These are phyloP conservation scores for Globisporangium nunn DNA, from an alignment of 352 stramenopile genomes.

Conservation along the genomic window DNA sequence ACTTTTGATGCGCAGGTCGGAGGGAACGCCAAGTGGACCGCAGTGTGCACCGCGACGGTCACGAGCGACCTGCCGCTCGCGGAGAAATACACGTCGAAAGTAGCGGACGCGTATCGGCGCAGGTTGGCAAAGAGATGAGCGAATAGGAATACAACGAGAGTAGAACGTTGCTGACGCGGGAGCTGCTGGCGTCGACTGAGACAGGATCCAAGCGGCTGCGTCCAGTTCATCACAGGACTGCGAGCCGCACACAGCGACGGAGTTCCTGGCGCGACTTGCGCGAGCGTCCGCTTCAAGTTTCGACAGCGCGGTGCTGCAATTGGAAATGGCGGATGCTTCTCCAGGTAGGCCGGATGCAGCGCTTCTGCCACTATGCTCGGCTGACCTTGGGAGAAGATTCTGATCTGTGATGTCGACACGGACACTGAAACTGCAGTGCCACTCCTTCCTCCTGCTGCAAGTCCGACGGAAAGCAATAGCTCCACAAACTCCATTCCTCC, in stretches of 20 bases:
- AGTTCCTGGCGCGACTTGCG: slow-evolving; percentile 37
- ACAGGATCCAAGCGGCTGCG: slow-evolving; percentile 17
- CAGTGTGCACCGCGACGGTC: slow-evolving; percentile 49
- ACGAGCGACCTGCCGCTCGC: slow-evolving; percentile 33
- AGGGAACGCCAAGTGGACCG: slow-evolving; percentile 77
- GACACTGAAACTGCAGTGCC: not conserved
- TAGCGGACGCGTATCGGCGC: slow-evolving; percentile 58
- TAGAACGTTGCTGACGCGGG: not conserved
- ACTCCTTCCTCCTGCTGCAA: slow-evolving; percentile 3
- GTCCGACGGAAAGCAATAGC: slow-evolving; percentile 2
- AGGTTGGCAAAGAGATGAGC: slow-evolving; percentile 10
- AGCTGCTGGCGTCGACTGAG: not conserved
- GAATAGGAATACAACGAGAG: not conserved
- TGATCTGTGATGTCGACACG: too few species aligned
- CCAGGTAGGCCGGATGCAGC: slow-evolving; percentile 1
- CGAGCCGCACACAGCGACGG: slow-evolving; percentile 33
- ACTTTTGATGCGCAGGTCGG: slow-evolving; percentile 16
- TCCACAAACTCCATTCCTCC: not conserved
- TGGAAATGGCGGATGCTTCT: not conserved
- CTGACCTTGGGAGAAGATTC: too few species aligned
- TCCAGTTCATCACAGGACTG: slow-evolving; percentile 10
- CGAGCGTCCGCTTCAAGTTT: slow-evolving; percentile 1
- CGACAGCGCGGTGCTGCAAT: slow-evolving; percentile 1
- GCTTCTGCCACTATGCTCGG: too few species aligned
- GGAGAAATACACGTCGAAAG: slow-evolving; percentile 59